phyloP scores from a whole-genome alignment of 768 basidiomycete species.

The Tulasnella sp. region DNA sequence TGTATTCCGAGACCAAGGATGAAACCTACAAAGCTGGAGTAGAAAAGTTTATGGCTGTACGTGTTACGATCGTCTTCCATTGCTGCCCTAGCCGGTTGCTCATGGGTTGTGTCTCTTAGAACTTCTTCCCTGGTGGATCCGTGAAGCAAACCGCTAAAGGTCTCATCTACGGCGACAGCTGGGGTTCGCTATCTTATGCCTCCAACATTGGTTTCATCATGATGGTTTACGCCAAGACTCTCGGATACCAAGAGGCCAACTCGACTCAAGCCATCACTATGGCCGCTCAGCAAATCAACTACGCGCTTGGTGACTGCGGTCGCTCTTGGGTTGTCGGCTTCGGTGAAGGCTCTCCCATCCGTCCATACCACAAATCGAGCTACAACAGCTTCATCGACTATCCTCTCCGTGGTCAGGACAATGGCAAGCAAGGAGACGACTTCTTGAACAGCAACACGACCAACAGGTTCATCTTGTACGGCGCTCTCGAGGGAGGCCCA shows the following conservation, averaged over 20 bases:
- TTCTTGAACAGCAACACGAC: constrained; percentile 25
- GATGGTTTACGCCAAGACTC: constrained; percentile 26
- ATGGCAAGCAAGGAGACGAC: constrained; percentile 18
- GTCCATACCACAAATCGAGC: constrained; percentile 27
- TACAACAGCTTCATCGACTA: constrained; percentile 32
- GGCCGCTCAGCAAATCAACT: constrained; percentile 29
- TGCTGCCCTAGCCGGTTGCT: background rate
- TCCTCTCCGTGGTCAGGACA: constrained; percentile 10
- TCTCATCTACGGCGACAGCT: constrained; percentile 18
- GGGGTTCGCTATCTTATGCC: constrained; percentile 26
- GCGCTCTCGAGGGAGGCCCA: constrained; percentile 20
- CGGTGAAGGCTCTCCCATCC: constrained; percentile 16
- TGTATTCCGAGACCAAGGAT: constrained; percentile 7
- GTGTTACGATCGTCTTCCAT: background rate
- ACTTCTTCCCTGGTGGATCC: constrained; percentile 21
- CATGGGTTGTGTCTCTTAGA: background rate
- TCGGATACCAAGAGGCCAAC: constrained; percentile 23
- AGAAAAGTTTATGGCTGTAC: constrained; percentile 10
- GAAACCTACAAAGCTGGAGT: constrained; percentile 18
- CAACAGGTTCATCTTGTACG: constrained; percentile 30
- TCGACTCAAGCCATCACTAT: constrained; percentile 5
- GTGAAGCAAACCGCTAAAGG: constrained; percentile 29
- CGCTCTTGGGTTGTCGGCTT: constrained; percentile 31
- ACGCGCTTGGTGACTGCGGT: constrained; percentile 24
- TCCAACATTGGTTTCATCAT: constrained; percentile 22